Base-by-base conservation (phyloP, 2,329 filamentous ascomycete genomes). In the Venturia oleaginea region DNA sequence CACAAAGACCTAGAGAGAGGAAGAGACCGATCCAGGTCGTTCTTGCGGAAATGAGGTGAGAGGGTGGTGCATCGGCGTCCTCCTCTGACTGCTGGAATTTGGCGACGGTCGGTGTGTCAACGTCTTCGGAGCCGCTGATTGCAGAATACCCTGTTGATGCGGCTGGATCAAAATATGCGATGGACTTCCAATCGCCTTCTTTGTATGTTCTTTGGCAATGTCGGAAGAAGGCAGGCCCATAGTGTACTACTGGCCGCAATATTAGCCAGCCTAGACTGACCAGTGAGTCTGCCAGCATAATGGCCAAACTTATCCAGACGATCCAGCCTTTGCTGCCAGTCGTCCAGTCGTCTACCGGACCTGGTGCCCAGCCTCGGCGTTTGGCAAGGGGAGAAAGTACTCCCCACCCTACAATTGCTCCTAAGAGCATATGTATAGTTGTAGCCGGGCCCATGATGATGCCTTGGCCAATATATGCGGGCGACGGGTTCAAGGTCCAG, bases 391-490 rank as follows among this genome's bases (percentile, higher is more conserved):
- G 94, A 3, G 92, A 97, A 1, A 99, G 80, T 6, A 97, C 74
- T 0, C 86, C 94, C 94, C 94, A 99, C 32, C 94, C 94, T 11
- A 97, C 72, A 19, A 96, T 74, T 3, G 94, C 92, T 5, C 94
- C 94, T 2, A 97, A 78, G 0, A 96, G 83, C 94, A 99, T 99
- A 70, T 97, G 93, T 62, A 96, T 82, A 3, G 93, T 97, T 0
- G 94, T 99, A 46, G 91, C 88, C 4, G 93, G 90, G 0, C 94
- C 94, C 94, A 99, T 99, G 71, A 99, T 97, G 67, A 99, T 95
- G 13, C 94, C 94, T 76, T 99, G 94, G 0, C 94, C 94, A 32
- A 97, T 86, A 73, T 99, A 99, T 2, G 94, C 94, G n/a, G 96
- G 88, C 57, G 92, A 97, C 0, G 94, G 94, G 69, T 99, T 99